phyloP scores from a whole-genome alignment of 2,329 filamentous ascomycete species.

The Colletotrichum destructivum region DNA sequence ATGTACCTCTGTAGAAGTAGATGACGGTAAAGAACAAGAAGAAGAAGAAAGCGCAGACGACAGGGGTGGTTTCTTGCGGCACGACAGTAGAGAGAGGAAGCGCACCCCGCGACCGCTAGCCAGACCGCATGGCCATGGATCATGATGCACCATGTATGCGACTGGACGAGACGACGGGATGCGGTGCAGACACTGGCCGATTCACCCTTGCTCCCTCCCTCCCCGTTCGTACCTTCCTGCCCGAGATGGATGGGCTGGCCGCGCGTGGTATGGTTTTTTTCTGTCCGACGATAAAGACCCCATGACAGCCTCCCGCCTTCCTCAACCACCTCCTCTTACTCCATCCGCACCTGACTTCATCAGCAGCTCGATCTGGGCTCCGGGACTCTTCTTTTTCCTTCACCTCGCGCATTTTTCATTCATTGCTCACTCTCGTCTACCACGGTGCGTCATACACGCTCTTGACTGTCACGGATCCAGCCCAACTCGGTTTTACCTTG shows the following conservation, averaged over 20 bases:
- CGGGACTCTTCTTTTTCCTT: conserved; percentile 23
- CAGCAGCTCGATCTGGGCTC: conserved; percentile 26
- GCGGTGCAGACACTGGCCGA: conserved; percentile 16
- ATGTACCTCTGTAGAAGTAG: conserved; percentile 28
- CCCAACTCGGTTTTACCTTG: conserved; percentile 23
- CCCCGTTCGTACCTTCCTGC: conserved; percentile 18
- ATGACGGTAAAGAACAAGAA: conserved; percentile 1
- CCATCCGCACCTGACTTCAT: conserved; percentile 37
- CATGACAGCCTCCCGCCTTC: conserved; percentile 40
- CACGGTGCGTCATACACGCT: conserved; percentile 36
- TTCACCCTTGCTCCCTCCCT: conserved; percentile 12
- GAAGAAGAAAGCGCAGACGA: background rate
- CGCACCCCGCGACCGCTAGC: conserved; percentile 38
- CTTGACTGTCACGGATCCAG: conserved; percentile 20
- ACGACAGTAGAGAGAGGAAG: conserved; percentile 19
- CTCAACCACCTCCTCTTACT: conserved; percentile 25
- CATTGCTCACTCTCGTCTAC: conserved; percentile 29
- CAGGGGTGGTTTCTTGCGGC: conserved; percentile 29
- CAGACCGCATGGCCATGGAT: conserved; percentile 34
- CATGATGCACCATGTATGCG: conserved; percentile 29
- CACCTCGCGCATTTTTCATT: conserved; percentile 18
- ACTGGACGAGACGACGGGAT: conserved; percentile 25
- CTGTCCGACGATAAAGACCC: conserved; percentile 38
- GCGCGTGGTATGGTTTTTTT: conserved; percentile 6
- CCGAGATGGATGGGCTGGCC: conserved; percentile 12